These are phyloP conservation scores for Amanita pallidorosea DNA, from an alignment of 768 basidiomycete species.

Conservation along the genomic window DNA sequence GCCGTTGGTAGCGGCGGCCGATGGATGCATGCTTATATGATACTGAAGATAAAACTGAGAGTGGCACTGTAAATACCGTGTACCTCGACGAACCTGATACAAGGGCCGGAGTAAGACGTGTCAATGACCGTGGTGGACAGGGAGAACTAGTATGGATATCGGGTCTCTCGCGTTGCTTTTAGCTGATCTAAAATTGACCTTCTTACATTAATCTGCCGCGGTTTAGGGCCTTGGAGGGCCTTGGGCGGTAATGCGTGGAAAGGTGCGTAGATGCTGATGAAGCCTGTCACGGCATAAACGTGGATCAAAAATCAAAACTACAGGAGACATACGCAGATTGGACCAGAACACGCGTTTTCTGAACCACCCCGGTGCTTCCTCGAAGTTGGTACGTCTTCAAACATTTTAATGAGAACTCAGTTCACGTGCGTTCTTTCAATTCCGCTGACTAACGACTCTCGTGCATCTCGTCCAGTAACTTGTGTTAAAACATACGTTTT, in stretches of 20 bases:
- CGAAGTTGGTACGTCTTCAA: not conserved
- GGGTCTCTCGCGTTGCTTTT: not conserved
- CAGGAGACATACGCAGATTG: not conserved
- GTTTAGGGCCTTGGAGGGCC: not conserved
- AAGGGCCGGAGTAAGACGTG: not conserved
- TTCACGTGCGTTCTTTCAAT: not conserved
- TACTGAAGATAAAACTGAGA: not conserved
- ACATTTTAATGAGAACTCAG: not conserved
- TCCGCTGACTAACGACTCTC: not conserved
- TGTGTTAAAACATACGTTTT: too few relatives aligned
- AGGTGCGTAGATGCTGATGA: not conserved
- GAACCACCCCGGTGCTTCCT: not conserved
- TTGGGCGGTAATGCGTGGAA: not conserved
- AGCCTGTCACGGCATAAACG: not conserved
- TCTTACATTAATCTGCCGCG: not conserved
- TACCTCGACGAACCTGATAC: not conserved
- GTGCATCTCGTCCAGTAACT: too few relatives aligned
- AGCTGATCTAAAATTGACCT: slow-evolving; percentile 1
- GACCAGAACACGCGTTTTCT: not conserved
- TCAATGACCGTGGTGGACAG: not conserved
- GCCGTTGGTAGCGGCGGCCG: not conserved
- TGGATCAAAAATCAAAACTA: not conserved
- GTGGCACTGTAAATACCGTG: not conserved
- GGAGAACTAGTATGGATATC: not conserved
- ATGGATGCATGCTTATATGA: not conserved